Evolutionary conservation across 352 stramenopile species (phyloP).

Genomic region (Phytophthora pluvialis): DNA sequence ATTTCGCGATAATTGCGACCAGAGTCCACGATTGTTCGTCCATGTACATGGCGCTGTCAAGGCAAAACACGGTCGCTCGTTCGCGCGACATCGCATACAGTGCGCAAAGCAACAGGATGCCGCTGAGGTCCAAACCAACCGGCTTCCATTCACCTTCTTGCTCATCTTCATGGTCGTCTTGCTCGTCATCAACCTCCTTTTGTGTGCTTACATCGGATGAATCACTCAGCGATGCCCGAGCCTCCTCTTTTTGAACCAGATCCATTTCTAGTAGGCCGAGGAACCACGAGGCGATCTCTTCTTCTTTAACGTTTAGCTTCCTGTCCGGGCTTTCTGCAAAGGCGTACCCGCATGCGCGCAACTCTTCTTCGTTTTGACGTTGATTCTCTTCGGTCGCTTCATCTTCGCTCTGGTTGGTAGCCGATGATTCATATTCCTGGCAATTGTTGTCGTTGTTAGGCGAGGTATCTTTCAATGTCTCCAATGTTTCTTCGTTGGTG

Average conservation of each 20-base stretch:
- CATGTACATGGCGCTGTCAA: conserved; percentile 90
- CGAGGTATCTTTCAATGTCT: too few species aligned
- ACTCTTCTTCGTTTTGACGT: conserved; percentile 30
- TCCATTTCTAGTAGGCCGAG: conserved; percentile 70
- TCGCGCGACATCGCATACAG: conserved; percentile 82
- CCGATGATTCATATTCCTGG: background rate
- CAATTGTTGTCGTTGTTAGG: conserved; percentile 8
- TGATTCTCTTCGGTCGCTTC: conserved; percentile 25
- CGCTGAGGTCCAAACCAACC: conserved; percentile 68
- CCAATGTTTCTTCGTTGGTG: conserved; percentile 17
- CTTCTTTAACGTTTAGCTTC: conserved; percentile 59
- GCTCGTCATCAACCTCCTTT: too few species aligned
- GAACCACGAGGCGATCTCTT: conserved; percentile 78
- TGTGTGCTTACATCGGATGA: too few species aligned
- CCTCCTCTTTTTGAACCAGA: conserved; percentile 45
- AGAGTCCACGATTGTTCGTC: conserved; percentile 87
- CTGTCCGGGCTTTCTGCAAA: conserved; percentile 32
- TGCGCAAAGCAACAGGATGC: conserved; percentile 78
- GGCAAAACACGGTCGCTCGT: conserved; percentile 70
- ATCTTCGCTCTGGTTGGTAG: conserved; percentile 39
- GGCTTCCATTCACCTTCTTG: conserved; percentile 67
- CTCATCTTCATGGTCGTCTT: conserved; percentile 35
- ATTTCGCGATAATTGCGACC: conserved; percentile 82
- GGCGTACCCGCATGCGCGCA: conserved; percentile 24
- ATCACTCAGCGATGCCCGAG: conserved; percentile 16